Evolutionary conservation across 176 grass and related monocot genomes (phyloP), one percentile per base, ranked within the genome.

Genomic region (Oryza coarctata): DNA sequence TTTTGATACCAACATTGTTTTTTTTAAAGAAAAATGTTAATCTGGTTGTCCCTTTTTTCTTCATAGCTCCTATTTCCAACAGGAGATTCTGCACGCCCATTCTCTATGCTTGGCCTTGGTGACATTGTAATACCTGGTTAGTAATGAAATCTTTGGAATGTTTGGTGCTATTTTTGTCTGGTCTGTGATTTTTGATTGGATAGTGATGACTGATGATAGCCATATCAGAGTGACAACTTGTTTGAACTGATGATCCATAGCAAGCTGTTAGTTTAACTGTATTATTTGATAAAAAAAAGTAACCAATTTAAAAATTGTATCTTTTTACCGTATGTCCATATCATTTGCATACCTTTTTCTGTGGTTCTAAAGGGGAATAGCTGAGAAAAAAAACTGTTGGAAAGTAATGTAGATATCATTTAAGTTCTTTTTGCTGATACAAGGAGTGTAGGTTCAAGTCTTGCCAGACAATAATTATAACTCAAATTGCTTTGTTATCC

Each of bases 71-170:
- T 94, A 27, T 98, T 98, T 86, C 92, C 95, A 71, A 94, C 92
- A 3, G 45, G 90, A 89, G 86, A 98, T 93, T 70, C 78, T 49
- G 86, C 86, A 80, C 84, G 92, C 0, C 90, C 95, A 0, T 95
- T 93, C 80, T 95, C 90, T 58, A 93, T 98, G 92, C 92, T 95
- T 88, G 96, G 96, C 31, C 96, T 98, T 87, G 96, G 93, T 57
- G 96, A 99, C 80, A 99, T 99, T 71, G 89, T 99, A 7, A 95
- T 99, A 75, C 96, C 93, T 78, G 96, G 96, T 94, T 39, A 80
- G 84, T 76, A 29, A 14, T 63, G 31, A 63, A 49, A 47, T 7
- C 55, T 32, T 47, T 66, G 36, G 7, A 12, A 73, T 81, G 12
- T 68, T 41, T 79, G 62, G 31, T 31, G 25, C 73, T 83, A 31